Base-by-base conservation (phyloP, 140 eudicot genomes). In the Erigeron philadelphicus region DNA sequence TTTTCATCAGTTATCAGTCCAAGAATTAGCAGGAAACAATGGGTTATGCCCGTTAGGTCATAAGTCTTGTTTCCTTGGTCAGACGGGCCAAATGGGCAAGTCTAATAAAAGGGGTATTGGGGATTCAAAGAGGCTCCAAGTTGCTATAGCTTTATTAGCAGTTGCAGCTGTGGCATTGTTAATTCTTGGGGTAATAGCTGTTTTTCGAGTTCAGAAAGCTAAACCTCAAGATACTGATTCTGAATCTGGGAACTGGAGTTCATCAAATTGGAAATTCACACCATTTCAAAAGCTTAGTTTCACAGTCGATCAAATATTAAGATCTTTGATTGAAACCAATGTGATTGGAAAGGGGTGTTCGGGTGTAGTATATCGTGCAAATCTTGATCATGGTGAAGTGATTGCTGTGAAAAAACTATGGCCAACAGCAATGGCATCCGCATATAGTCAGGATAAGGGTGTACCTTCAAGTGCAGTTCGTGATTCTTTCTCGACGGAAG, bases 281-380 rank as follows among this genome's bases (percentile, higher is more conserved):
- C 93, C 96, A 5, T 88, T 88, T 77, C 96, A 88, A 75, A 88
- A 85, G 79, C 86, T 85, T 41, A 83, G 66, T 60, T 88, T 88
- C 55, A 77, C 93, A 5, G 72, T 88, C 0, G 93, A 85, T n/a
- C 84, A 88, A 75, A 84, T 88, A 2, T 56, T 83, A 42, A 66
- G 78, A 38, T 76, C 87, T 71, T 72, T 85, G 17, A 76, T 79
- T 6, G 96, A 88, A 43, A 61, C 83, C 25, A 88, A 88, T 59
- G 96, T 84, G 62, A 85, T 88, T 7, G 96, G 96, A 56, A 88
- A 88, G 59, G 96, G 96, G 11, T 88, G 93, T 79, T 88, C 96
- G 3, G 96, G 96, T 44, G 73, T 88, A 2, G 96, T 88, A 3
- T 88, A 88, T 66, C 89, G 90, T 12, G 96, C 83, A 64, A 84